Percentiles rank a stretch among this genome's conserved stretches.
These are phyloP conservation scores for Cydonia oblonga DNA, from an alignment of 331 rosid species.

Conservation along the genomic window DNA sequence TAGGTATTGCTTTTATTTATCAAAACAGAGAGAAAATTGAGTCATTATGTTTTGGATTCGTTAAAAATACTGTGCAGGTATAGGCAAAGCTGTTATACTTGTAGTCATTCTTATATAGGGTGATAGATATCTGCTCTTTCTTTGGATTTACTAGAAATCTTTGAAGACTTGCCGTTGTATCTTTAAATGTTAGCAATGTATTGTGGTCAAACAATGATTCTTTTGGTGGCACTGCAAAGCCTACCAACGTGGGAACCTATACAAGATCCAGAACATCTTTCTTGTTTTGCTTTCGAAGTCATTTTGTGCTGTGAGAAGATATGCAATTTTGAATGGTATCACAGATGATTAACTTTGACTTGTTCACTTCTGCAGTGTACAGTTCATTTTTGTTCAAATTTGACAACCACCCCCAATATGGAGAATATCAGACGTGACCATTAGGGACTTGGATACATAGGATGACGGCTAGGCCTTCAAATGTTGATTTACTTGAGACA, in stretches of 20 bases:
- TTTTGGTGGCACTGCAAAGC: not conserved
- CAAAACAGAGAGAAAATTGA: not conserved
- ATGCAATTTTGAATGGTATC: not conserved
- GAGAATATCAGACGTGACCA: slow-evolving; percentile 72
- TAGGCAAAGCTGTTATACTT: not conserved
- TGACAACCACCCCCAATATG: slow-evolving; percentile 53
- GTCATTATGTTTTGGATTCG: too few relatives aligned
- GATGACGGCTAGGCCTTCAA: slow-evolving; percentile 28
- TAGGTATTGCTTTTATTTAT: not conserved
- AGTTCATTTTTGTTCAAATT: slow-evolving; percentile 51
- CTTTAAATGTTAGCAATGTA: not conserved
- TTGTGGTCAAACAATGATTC: not conserved
- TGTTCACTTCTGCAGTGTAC: slow-evolving; percentile 42
- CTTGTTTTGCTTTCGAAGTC: not conserved
- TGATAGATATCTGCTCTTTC: not conserved
- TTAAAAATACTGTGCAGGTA: not conserved
- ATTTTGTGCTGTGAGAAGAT: not conserved
- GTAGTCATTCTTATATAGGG: not conserved
- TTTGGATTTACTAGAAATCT: not conserved
- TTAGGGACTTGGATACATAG: slow-evolving; percentile 53
- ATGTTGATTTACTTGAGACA: not conserved
- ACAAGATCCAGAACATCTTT: too few relatives aligned
- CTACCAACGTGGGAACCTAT: too few relatives aligned
- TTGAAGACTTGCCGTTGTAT: too few relatives aligned
- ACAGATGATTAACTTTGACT: not conserved